Conservation (phyloP, 345 rosid species). For the Hibiscus mutabilis region DNA sequence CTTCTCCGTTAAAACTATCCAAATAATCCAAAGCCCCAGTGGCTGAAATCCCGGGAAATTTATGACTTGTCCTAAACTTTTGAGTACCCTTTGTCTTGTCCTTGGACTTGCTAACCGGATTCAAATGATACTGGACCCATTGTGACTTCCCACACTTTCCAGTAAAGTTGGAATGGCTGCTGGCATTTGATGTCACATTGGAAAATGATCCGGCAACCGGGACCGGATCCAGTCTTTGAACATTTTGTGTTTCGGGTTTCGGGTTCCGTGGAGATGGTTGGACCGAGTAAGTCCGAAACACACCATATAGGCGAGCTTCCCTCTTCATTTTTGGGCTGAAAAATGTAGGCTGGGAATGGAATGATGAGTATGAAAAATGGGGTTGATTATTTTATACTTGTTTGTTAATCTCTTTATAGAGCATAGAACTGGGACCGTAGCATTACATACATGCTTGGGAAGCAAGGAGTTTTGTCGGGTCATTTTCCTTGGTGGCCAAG, state of each 20-base stretch:
- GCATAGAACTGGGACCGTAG: not conserved
- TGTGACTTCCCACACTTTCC: conserved; percentile 42
- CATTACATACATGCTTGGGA: conserved; percentile 19
- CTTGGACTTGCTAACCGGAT: conserved; percentile 42
- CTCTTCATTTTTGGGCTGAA: conserved; percentile 41
- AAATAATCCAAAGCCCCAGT: conserved; percentile 38
- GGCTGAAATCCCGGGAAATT: conserved; percentile 42
- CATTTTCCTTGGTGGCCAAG: conserved; percentile 17
- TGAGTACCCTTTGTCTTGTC: conserved; percentile 54
- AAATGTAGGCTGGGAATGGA: not conserved
- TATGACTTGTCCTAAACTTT: conserved; percentile 40
- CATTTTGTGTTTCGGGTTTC: conserved; percentile 22
- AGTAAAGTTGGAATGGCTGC: conserved; percentile 65
- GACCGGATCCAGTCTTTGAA: conserved; percentile 34
- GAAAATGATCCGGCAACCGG: conserved; percentile 37
- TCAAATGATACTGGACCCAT: conserved; percentile 37
- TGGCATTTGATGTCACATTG: conserved; percentile 37
- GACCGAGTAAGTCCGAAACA: conserved; percentile 46
- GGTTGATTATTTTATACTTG: not conserved
- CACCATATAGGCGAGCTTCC: conserved; percentile 62
- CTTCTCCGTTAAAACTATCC: conserved; percentile 16
- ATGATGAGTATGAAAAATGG: not conserved
- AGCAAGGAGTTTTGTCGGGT: conserved; percentile 22
- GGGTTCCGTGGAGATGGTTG: conserved; percentile 41
- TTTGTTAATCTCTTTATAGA: not conserved